A percentile compares a stretch with the other conserved stretches of the same genome.
phyloP scores from a whole-genome alignment of 805 yeast genomes.

The Candida berthetii region DNA sequence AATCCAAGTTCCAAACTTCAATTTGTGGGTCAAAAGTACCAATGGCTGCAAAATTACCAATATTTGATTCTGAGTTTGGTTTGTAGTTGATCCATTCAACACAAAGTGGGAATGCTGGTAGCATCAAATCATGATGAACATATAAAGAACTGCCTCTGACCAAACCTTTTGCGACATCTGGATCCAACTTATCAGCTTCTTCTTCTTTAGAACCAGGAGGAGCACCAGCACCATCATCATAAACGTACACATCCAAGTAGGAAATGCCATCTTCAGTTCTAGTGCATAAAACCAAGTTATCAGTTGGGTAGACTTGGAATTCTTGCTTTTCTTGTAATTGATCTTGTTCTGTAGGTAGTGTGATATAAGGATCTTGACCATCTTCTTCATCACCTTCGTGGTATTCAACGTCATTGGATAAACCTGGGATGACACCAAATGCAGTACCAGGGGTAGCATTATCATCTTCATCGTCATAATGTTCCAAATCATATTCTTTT shows the following conservation, averaged over 20 bases:
- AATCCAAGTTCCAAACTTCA: constrained; percentile 94
- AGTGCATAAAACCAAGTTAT: constrained; percentile 82
- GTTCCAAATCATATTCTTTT: constrained; percentile 81
- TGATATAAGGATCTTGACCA: constrained; percentile 35
- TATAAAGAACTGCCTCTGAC: constrained; percentile 72
- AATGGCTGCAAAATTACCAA: constrained; percentile 91
- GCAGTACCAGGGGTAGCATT: constrained; percentile 50
- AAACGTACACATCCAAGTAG: constrained; percentile 86
- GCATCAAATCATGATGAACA: constrained; percentile 94
- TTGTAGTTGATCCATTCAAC: constrained; percentile 89
- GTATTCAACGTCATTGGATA: constrained; percentile 53
- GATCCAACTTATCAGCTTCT: constrained; percentile 58
- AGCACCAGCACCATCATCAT: constrained; percentile 89
- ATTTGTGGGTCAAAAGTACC: constrained; percentile 98
- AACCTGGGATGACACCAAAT: constrained; percentile 67
- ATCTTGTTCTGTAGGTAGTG: constrained; percentile 46
- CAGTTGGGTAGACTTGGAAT: constrained; percentile 81
- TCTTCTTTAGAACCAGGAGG: constrained; percentile 62
- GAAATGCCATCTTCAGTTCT: constrained; percentile 96
- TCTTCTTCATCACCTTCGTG: constrained; percentile 40
- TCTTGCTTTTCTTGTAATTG: constrained; percentile 74
- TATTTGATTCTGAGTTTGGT: constrained; percentile 46
- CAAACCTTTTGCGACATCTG: constrained; percentile 69
- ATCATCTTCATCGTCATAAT: constrained; percentile 71
- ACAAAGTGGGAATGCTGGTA: constrained; percentile 95